phyloP scores from a whole-genome alignment of 202 grass and related monocot genomes.

The Zizania palustris region DNA sequence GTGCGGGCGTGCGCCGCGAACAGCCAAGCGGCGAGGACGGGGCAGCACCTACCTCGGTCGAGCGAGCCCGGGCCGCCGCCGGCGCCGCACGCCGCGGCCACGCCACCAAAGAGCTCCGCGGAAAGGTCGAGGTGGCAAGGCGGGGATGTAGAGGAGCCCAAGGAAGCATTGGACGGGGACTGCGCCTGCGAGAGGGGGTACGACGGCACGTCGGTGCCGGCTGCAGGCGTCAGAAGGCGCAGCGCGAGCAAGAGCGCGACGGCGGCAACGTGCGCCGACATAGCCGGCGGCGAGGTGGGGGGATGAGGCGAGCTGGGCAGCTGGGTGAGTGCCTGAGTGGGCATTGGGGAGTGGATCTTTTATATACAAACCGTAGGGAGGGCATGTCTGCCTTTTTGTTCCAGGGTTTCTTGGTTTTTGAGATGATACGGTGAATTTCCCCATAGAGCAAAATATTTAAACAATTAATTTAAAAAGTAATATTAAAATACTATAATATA shows the following conservation, averaged over 20 bases:
- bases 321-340: neutral
- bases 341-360: slow-evolving; percentile 29
- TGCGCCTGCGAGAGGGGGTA: slow-evolving; percentile 45
- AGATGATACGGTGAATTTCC: neutral
- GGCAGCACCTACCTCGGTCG: slow-evolving; percentile 89
- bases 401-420: slow-evolving; percentile 17
- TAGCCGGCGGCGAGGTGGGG: neutral
- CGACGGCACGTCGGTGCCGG: slow-evolving; percentile 35
- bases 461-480: too few species aligned
- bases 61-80: slow-evolving; percentile 49
- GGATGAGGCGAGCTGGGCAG: slow-evolving; percentile 15
- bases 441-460: too few species aligned
- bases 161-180: slow-evolving; percentile 57
- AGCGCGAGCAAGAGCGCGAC: slow-evolving; percentile 35
- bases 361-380: slow-evolving; percentile 8
- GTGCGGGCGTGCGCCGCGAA: slow-evolving; percentile 94
- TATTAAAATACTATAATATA: too few species aligned
- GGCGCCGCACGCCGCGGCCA: slow-evolving; percentile 71
- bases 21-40: slow-evolving; percentile 92
- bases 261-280: slow-evolving; percentile 1
- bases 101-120: slow-evolving; percentile 87
- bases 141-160: slow-evolving; percentile 46
- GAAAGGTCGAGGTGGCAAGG: slow-evolving; percentile 90
- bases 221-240: neutral
- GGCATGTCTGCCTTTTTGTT: slow-evolving; percentile 29